Conservation (phyloP, 2,329 filamentous ascomycete species). For the Mycosphaerella sp. region DNA sequence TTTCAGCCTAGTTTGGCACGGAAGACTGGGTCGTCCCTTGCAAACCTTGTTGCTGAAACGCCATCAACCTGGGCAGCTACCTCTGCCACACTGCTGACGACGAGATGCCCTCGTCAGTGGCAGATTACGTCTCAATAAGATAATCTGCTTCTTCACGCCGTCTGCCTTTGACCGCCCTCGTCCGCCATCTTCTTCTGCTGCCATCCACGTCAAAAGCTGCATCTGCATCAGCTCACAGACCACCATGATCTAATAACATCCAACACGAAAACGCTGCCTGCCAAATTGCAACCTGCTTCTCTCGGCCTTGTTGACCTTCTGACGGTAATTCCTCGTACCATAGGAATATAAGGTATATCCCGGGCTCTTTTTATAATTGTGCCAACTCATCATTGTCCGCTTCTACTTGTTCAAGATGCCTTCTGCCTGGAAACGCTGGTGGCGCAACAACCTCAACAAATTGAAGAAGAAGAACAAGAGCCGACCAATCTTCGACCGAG, state of each 20-base stretch:
- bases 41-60: conserved; percentile 4
- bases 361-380: not conserved
- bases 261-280: not conserved
- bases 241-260: no score
- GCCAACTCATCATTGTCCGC: not conserved
- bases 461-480: conserved; percentile 9
- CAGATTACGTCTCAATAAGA: conserved; percentile 4
- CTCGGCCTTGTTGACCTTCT: not conserved
- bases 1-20: conserved; percentile 3
- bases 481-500: conserved; percentile 7
- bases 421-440: conserved; percentile 8
- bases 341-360: not conserved
- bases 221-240: not conserved
- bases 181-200: conserved; percentile 1
- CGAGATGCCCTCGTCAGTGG: not conserved
- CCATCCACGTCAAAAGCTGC: not conserved
- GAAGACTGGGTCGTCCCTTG: not conserved
- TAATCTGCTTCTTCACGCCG: not conserved
- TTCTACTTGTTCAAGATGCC: not conserved
- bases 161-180: not conserved
- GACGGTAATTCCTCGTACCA: not conserved
- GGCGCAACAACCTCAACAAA: conserved; percentile 15
- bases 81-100: conserved; percentile 5
- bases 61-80: conserved; percentile 1
- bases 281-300: not conserved